phyloP scores from a whole-genome alignment of 1,284 basidiomycete species.

The Rhodotorula sp. region DNA sequence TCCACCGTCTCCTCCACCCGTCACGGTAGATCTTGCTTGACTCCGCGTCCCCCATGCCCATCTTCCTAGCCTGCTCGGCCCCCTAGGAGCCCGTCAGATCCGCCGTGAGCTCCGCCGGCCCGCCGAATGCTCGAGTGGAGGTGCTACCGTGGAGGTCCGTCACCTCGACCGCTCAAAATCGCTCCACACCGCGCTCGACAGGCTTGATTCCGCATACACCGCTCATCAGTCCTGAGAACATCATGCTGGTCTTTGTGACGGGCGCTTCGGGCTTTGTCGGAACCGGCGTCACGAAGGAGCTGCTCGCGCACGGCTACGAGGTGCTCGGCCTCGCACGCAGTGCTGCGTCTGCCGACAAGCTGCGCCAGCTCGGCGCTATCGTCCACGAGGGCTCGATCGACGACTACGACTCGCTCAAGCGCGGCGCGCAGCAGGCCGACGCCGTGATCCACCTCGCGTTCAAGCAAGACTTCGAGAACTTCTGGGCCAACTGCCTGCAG shows the following conservation, averaged over 20 bases:
- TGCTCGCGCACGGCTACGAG: slow-evolving; percentile 43
- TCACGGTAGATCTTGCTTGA: too few species aligned
- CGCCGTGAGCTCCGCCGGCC: too few species aligned
- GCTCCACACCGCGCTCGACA: too few species aligned
- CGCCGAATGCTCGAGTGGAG: too few species aligned
- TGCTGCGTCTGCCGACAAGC: slow-evolving; percentile 32
- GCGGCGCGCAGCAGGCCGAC: slow-evolving; percentile 41
- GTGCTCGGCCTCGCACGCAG: slow-evolving; percentile 46
- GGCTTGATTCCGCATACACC: too few species aligned
- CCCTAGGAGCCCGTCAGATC: too few species aligned
- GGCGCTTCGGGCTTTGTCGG: slow-evolving; percentile 47
- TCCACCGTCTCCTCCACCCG: too few species aligned
- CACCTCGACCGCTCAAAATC: too few species aligned
- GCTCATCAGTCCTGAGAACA: neutral
- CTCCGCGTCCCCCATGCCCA: too few species aligned
- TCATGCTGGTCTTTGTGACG: slow-evolving; percentile 48
- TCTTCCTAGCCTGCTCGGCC: too few species aligned
- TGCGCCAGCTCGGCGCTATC: slow-evolving; percentile 37
- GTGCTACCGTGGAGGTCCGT: too few species aligned
- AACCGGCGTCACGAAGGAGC: slow-evolving; percentile 33
- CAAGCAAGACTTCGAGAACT: slow-evolving; percentile 41
- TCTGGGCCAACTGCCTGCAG: slow-evolving; percentile 13
- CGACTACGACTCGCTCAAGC: slow-evolving; percentile 43
- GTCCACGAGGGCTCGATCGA: slow-evolving; percentile 35
- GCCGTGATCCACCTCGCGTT: slow-evolving; percentile 48